Conservation (phyloP, 2,329 filamentous ascomycete genomes). For the Fusarium sp. region DNA sequence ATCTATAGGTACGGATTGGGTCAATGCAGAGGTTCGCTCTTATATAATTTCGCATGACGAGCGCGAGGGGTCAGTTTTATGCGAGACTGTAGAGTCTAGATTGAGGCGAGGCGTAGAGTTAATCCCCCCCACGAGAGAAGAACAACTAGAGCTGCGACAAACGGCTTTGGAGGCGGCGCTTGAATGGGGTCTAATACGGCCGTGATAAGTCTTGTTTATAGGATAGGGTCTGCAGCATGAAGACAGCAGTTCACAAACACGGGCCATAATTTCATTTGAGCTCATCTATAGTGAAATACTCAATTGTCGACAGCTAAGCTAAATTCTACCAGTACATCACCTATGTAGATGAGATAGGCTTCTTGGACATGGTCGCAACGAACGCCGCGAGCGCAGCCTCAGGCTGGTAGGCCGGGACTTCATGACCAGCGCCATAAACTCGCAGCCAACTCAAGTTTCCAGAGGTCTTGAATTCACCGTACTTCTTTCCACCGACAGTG, state of each 20-base stretch:
- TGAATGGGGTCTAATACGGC: not conserved
- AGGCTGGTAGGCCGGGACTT: constrained; percentile 57
- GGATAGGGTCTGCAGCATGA: fast-evolving
- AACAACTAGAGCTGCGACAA: not conserved
- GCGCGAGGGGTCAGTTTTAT: fast-evolving
- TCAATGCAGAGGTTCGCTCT: not conserved
- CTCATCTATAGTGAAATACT: fast-evolving
- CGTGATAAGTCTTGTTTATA: fast-evolving
- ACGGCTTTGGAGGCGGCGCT: not conserved
- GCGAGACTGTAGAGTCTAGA: not conserved
- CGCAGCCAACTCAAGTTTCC: constrained; percentile 68
- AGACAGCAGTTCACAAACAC: fast-evolving
- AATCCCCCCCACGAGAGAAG: not conserved
- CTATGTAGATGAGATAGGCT: constrained; percentile 9
- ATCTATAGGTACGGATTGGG: not conserved
- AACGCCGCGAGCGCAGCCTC: constrained; percentile 10
- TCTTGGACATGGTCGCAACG: constrained; percentile 2
- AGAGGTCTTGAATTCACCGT: constrained; percentile 59
- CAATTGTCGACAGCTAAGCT: fast-evolving
- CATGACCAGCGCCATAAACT: constrained; percentile 66
- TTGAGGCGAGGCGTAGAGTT: not conserved
- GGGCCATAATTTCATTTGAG: fast-evolving
- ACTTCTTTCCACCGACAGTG: constrained; percentile 56
- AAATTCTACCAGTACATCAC: fast-evolving
- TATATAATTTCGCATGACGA: not conserved